Conservation (phyloP, 805 yeast species). For the Komagataella pastoris region DNA sequence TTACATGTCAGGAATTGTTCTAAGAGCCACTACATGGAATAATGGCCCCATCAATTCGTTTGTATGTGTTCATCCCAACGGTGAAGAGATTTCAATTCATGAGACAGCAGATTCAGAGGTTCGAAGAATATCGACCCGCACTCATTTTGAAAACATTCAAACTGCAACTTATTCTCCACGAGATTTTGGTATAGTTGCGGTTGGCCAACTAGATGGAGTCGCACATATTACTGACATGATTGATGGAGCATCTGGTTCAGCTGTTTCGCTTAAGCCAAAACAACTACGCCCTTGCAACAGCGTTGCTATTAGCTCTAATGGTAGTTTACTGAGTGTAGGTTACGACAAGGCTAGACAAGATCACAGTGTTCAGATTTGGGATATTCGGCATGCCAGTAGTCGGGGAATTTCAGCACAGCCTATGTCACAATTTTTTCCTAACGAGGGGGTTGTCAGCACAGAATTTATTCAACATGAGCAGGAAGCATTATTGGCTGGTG, state of each 20-base stretch:
- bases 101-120: constrained; percentile 24
- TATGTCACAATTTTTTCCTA: constrained; percentile 43
- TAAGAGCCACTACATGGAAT: background rate
- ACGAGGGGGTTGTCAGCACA: constrained; percentile 63
- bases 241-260: constrained; percentile 10
- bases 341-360: constrained; percentile 70
- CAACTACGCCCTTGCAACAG: constrained; percentile 69
- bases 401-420: constrained; percentile 36
- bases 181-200: constrained; percentile 48
- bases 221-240: constrained; percentile 51
- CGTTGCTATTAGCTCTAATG: constrained; percentile 50
- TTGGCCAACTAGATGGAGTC: constrained; percentile 63
- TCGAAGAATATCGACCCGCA: background rate
- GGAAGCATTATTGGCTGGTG: constrained; percentile 50
- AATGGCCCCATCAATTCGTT: background rate
- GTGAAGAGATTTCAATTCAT: constrained; percentile 66
- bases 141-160: constrained; percentile 44
- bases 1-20: background rate
- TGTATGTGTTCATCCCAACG: constrained; percentile 61
- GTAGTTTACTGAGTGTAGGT: constrained; percentile 56
- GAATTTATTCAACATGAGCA: constrained; percentile 50
- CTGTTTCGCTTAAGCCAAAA: constrained; percentile 37
- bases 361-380: constrained; percentile 70
- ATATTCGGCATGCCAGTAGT: constrained; percentile 45
- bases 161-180: constrained; percentile 49